Conservation (phyloP, 2,329 filamentous ascomycete genomes). For the Acephala macrosclerotiorum region DNA sequence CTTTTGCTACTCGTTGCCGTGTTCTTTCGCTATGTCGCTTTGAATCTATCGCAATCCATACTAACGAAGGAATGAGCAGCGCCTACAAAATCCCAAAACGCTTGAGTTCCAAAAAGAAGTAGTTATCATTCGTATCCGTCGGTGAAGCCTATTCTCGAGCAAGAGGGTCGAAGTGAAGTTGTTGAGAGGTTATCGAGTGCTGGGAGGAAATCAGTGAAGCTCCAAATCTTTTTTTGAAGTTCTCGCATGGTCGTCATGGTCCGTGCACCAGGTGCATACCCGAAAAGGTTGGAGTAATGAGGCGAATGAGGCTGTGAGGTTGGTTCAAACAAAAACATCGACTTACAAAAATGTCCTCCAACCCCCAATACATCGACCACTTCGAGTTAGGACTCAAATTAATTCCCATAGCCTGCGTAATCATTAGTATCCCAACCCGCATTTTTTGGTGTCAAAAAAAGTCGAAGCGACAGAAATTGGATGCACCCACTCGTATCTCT, state of each 20-base stretch:
- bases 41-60: background rate
- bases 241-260: background rate
- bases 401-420: slow-evolving; percentile 23
- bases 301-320: no score
- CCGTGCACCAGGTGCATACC: background rate
- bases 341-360: slow-evolving; percentile 21
- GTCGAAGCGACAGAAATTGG: slow-evolving; percentile 18
- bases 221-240: background rate
- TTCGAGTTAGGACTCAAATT: slow-evolving; percentile 11
- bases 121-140: background rate
- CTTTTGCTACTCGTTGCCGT: background rate
- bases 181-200: background rate
- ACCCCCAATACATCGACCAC: slow-evolving; percentile 10
- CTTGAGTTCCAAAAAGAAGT: background rate
- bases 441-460: slow-evolving; percentile 14
- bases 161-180: background rate
- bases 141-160: background rate
- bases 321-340: background rate
- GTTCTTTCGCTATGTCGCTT: background rate
- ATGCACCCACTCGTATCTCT: background rate
- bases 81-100: background rate
- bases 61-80: background rate
- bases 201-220: background rate
- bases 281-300: no score
- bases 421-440: slow-evolving; percentile 16